Percentiles rank a stretch among this genome's conserved stretches.
phyloP scores from a whole-genome alignment of 805 yeast species.

The Clavispora vitiphila region DNA sequence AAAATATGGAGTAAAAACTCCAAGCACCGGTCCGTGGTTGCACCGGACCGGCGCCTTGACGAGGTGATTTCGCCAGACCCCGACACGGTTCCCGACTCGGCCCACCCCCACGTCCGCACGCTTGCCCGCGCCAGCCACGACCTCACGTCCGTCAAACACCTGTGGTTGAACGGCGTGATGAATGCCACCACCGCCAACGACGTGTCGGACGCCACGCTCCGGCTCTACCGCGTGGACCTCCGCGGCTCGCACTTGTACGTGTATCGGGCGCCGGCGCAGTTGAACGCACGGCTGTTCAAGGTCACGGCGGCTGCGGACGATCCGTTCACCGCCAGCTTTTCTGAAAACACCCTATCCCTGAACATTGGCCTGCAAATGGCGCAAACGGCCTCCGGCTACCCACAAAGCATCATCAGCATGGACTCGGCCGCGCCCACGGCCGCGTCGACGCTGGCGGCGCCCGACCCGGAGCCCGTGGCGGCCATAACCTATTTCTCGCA shows the following conservation, averaged over 20 bases:
- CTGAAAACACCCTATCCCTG: no score
- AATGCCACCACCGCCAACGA: constrained; percentile 29
- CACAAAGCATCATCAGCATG: not conserved
- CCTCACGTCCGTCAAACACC: constrained; percentile 21
- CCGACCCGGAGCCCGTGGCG: no score
- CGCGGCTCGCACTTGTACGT: constrained; percentile 63
- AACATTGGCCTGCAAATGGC: no score
- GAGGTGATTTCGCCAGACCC: not conserved
- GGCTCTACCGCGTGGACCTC: constrained; percentile 27
- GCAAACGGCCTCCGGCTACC: no score
- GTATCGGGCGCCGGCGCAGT: constrained; percentile 28
- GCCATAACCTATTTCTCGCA: constrained; percentile 23
- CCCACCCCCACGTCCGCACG: constrained; percentile 11
- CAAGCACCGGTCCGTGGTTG: constrained; percentile 14
- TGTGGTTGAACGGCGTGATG: constrained; percentile 36
- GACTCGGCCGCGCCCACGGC: not conserved
- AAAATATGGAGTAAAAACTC: constrained; percentile 16
- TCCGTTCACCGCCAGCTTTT: not conserved
- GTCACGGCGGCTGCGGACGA: not conserved
- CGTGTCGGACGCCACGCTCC: constrained; percentile 16
- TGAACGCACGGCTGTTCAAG: constrained; percentile 14
- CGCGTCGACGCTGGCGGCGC: no score
- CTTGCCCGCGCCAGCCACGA: constrained; percentile 30
- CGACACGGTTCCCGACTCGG: no score
- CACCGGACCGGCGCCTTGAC: constrained; percentile 4